Evolutionary conservation across 352 stramenopile genomes (phyloP).

Genomic region (Porosira glacialis): DNA sequence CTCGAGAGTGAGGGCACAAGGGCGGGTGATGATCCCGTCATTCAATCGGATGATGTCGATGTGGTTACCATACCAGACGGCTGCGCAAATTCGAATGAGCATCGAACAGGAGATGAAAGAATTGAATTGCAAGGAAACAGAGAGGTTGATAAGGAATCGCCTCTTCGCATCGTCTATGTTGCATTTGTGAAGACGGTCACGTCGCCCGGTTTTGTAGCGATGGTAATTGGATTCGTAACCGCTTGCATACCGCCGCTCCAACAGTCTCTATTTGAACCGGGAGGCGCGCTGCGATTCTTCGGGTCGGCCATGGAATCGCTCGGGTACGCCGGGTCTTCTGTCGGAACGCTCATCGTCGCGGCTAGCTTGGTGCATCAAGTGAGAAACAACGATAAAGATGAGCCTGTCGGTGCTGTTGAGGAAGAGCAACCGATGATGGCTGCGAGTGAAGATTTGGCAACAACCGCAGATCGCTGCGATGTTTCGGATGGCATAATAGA

Average conservation of each 20-base stretch:
- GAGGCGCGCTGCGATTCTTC: conserved; percentile 56
- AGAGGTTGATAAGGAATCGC: too few relatives aligned
- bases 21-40: too few relatives aligned
- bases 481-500: too few relatives aligned
- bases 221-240: conserved; percentile 61
- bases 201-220: conserved; percentile 56
- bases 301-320: conserved; percentile 64
- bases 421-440: conserved; percentile 9
- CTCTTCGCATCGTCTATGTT: too few relatives aligned
- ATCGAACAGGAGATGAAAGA: too few relatives aligned
- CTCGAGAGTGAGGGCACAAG: conserved; percentile 11
- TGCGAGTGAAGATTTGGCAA: conserved; percentile 8
- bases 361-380: conserved; percentile 57
- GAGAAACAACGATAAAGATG: conserved; percentile 19
- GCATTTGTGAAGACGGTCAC: conserved; percentile 55
- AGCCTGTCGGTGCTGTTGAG: not conserved
- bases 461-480: too few relatives aligned
- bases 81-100: too few relatives aligned
- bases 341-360: conserved; percentile 69
- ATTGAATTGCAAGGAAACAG: conserved; percentile 5
- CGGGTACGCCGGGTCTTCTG: conserved; percentile 36
- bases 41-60: too few relatives aligned
- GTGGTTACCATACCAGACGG: too few relatives aligned
- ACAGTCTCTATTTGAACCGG: conserved; percentile 55
- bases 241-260: conserved; percentile 62